These are phyloP conservation scores for Umbelopsis sp. DNA, from an alignment of 192 early-diverging fungal species.

Conservation along the genomic window DNA sequence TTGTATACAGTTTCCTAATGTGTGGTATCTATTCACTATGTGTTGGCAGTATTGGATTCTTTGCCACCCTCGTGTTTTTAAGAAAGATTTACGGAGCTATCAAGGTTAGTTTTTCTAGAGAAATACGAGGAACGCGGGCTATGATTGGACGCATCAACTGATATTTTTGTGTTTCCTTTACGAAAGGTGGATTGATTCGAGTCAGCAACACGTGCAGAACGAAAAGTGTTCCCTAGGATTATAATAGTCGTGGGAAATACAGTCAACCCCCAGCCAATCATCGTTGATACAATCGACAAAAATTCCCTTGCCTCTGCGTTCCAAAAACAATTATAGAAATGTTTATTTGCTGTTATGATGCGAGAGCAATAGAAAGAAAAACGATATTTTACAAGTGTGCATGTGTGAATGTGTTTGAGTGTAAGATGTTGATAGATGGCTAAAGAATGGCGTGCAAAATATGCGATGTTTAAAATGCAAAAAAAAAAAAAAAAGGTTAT, in stretches of 20 bases:
- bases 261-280: background rate
- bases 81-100: slow-evolving; percentile 70
- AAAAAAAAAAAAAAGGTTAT: background rate
- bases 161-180: slow-evolving; percentile 11
- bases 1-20: slow-evolving; percentile 71
- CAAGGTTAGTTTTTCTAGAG: slow-evolving; percentile 62
- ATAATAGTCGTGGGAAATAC: background rate
- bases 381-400: too few species aligned
- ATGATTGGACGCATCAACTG: too few species aligned
- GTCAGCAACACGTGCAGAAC: slow-evolving; percentile 22
- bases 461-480: background rate
- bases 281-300: background rate
- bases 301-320: too few species aligned
- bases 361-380: background rate
- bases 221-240: background rate
- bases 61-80: slow-evolving; percentile 69
- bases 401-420: too few species aligned
- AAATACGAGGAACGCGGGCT: too few species aligned
- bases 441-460: background rate
- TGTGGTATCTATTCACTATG: slow-evolving; percentile 66
- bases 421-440: background rate
- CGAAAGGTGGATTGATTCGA: slow-evolving; percentile 36
- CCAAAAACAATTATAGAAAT: background rate
- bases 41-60: slow-evolving; percentile 74
- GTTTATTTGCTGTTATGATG: background rate